A percentile compares a stretch with the other conserved stretches of the same genome.
phyloP scores from a whole-genome alignment of 2,329 filamentous ascomycete species.

The Stylonectria norvegica region DNA sequence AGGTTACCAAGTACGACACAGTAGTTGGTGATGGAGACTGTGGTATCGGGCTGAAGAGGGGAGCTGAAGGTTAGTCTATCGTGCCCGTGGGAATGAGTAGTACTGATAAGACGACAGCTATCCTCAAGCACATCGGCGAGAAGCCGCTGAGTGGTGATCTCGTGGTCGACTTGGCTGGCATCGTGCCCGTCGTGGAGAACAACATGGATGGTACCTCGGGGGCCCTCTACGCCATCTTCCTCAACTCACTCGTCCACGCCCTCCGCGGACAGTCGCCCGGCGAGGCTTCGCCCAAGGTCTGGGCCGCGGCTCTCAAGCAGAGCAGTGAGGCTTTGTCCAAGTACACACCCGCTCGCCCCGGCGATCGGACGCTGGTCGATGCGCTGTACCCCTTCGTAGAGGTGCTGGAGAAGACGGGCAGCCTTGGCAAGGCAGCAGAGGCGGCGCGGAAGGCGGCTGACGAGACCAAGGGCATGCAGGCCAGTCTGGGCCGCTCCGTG shows the following conservation, averaged over 20 bases:
- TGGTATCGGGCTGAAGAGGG: conserved; percentile 79
- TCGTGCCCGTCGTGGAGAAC: conserved; percentile 54
- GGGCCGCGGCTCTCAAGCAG: conserved; percentile 65
- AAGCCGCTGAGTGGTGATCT: conserved; percentile 48
- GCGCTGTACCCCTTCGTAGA: conserved; percentile 85
- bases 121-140: conserved; percentile 48
- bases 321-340: conserved; percentile 68
- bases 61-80: conserved; percentile 67
- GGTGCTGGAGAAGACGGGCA: conserved; percentile 60
- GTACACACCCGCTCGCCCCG: conserved; percentile 86
- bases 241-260: conserved; percentile 75
- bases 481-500: conserved; percentile 66
- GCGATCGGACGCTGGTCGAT: conserved; percentile 88
- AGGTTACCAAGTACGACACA: conserved; percentile 72
- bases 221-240: conserved; percentile 73
- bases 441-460: conserved; percentile 75
- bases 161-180: conserved; percentile 49
- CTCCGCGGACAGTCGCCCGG: conserved; percentile 44
- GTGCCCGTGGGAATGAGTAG: not conserved
- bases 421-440: conserved; percentile 68
- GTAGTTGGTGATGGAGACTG: conserved; percentile 90
- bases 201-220: conserved; percentile 62
- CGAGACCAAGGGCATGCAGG: conserved; percentile 86
- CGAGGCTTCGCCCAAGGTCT: conserved; percentile 39
- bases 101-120: conserved; percentile 34